Evolutionary conservation across 2,329 filamentous ascomycete species (phyloP).

Genomic region (Aureobasidium melanogenum): DNA sequence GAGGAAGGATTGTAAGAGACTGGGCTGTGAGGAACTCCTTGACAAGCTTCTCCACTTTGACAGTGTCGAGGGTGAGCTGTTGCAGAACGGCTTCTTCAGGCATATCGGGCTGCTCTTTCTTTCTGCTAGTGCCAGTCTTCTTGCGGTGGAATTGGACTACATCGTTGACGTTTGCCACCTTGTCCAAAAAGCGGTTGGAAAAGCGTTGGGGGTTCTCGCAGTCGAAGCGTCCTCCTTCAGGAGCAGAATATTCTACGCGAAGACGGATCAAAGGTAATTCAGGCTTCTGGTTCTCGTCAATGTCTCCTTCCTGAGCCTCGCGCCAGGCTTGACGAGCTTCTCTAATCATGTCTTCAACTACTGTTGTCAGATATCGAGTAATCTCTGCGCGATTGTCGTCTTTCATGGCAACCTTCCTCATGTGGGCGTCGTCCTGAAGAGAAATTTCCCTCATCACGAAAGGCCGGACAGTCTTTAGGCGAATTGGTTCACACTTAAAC

Average conservation of each 20-base stretch:
- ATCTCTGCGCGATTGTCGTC: slow-evolving; percentile 77
- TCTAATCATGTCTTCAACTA: slow-evolving; percentile 81
- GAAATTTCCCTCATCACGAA: slow-evolving; percentile 81
- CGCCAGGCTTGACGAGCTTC: slow-evolving; percentile 76
- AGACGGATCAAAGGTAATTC: slow-evolving; percentile 81
- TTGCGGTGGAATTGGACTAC: slow-evolving; percentile 89
- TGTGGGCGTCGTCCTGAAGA: slow-evolving; percentile 64
- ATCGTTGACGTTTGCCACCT: slow-evolving; percentile 88
- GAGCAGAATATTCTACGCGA: slow-evolving; percentile 81
- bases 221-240: slow-evolving; percentile 77
- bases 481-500: slow-evolving; percentile 70
- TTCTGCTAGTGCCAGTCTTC: slow-evolving; percentile 52
- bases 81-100: slow-evolving; percentile 56
- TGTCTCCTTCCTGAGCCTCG: slow-evolving; percentile 59
- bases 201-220: slow-evolving; percentile 94
- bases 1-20: slow-evolving; percentile 83
- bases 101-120: slow-evolving; percentile 47
- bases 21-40: slow-evolving; percentile 80
- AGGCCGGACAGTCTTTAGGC: slow-evolving; percentile 79
- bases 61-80: slow-evolving; percentile 57
- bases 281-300: slow-evolving; percentile 49
- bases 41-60: slow-evolving; percentile 85
- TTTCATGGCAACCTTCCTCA: slow-evolving; percentile 68
- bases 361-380: slow-evolving; percentile 62
- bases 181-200: slow-evolving; percentile 82